Percentiles rank a stretch among this genome's conserved stretches.
phyloP scores from a whole-genome alignment of 2,329 filamentous ascomycete species.

The Xylariomycetidae sp. region DNA sequence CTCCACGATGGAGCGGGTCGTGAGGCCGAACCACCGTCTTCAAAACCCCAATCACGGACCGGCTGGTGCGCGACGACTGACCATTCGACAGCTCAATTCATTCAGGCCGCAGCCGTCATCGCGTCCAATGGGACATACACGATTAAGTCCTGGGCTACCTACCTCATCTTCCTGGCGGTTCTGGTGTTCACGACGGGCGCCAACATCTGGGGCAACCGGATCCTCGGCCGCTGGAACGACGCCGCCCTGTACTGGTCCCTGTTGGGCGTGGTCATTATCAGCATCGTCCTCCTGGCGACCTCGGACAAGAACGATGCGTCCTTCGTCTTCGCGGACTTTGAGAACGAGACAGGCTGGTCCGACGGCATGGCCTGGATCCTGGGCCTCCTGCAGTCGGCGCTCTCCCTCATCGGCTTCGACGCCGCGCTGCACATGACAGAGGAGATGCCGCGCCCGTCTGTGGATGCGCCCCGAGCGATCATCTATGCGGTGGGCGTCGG shows the following conservation, averaged over 20 bases:
- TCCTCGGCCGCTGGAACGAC: constrained; percentile 38
- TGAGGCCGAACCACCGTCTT: too few species aligned
- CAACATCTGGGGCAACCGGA: constrained; percentile 38
- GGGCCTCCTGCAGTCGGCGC: constrained; percentile 37
- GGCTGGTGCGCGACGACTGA: too few species aligned
- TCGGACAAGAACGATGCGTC: constrained; percentile 34
- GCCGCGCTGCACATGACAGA: constrained; percentile 41
- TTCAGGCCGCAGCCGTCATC: constrained; percentile 36
- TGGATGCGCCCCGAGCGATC: constrained; percentile 38
- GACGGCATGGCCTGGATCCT: constrained; percentile 44
- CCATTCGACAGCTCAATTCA: constrained; percentile 39
- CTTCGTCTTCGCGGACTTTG: constrained; percentile 40
- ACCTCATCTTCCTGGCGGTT: constrained; percentile 37
- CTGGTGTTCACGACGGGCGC: constrained; percentile 31
- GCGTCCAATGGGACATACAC: constrained; percentile 33
- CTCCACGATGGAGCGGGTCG: too few species aligned
- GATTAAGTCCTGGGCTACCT: constrained; percentile 35
- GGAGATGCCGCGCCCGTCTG: constrained; percentile 38
- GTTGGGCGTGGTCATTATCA: constrained; percentile 36
- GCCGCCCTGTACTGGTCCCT: constrained; percentile 38
- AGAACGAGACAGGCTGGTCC: constrained; percentile 41
- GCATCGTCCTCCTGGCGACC: constrained; percentile 37
- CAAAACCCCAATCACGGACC: too few species aligned
- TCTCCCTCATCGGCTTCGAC: constrained; percentile 38
- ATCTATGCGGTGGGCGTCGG: constrained; percentile 38